These are phyloP conservation scores for Porphyra umbilicalis DNA, from an alignment of 31 red algal genomes.

Conservation along the genomic window DNA sequence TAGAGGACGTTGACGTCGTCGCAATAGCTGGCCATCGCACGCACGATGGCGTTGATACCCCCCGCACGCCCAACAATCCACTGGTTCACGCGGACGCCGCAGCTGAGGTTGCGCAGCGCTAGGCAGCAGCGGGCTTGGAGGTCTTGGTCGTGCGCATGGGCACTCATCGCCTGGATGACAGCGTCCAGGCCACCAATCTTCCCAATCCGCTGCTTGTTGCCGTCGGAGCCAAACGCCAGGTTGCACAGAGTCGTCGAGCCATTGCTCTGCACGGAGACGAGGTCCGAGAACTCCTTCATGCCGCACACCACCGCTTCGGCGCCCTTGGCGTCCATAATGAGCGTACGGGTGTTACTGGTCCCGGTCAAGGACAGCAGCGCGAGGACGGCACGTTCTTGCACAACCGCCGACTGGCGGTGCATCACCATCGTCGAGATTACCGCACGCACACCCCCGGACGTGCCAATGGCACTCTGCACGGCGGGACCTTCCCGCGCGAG, in stretches of 20 bases:
- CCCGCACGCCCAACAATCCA: constrained; percentile 53
- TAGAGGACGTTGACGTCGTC: constrained; percentile 29
- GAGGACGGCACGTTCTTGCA: constrained; percentile 23
- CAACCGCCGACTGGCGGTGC: constrained; percentile 4
- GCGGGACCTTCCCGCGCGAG: constrained; percentile 12
- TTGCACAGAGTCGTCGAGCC: constrained; percentile 45
- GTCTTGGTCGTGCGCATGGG: constrained; percentile 19
- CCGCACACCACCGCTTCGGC: constrained; percentile 25
- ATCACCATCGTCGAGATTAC: constrained; percentile 17
- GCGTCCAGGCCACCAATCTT: constrained; percentile 38
- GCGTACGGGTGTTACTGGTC: constrained; percentile 5
- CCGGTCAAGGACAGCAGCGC: constrained; percentile 29
- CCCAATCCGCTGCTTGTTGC: constrained; percentile 42
- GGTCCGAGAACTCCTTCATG: constrained; percentile 27
- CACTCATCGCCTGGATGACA: constrained; percentile 33
- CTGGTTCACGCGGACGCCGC: constrained; percentile 37
- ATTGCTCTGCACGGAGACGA: constrained; percentile 8
- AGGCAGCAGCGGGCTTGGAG: constrained; percentile 52
- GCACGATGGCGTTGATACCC: constrained; percentile 33
- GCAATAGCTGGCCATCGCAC: constrained; percentile 14
- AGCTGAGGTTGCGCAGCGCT: constrained; percentile 44
- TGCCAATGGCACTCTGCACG: constrained; percentile 7
- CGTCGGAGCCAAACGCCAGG: constrained; percentile 28
- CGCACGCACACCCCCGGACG: constrained; percentile 14
- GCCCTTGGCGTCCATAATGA: constrained; percentile 28